These are phyloP conservation scores for Calonectria fujianensis DNA, from an alignment of 2,329 filamentous ascomycete genomes.

Conservation along the genomic window DNA sequence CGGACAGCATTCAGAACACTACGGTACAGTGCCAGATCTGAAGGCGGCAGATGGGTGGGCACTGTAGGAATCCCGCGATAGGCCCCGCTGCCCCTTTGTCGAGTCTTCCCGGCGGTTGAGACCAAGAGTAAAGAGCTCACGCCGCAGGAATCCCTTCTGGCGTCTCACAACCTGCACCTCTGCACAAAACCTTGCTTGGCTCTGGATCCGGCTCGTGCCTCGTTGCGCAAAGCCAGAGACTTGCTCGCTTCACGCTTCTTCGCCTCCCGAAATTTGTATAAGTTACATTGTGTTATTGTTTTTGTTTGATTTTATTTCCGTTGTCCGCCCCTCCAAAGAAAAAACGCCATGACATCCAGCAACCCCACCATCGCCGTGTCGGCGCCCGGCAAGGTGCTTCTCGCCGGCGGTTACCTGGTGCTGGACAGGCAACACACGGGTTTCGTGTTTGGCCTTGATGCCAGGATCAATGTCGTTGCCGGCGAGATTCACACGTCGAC, in stretches of 20 bases:
- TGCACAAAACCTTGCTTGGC: not conserved
- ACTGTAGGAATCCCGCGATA: conserved; percentile 49
- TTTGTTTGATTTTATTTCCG: not conserved
- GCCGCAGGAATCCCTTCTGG: conserved; percentile 10
- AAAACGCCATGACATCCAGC: conserved; percentile 46
- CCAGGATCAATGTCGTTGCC: conserved; percentile 80
- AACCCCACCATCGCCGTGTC: conserved; percentile 79
- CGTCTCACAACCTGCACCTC: conserved; percentile 15
- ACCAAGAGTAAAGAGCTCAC: conserved; percentile 44
- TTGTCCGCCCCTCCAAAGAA: not conserved
- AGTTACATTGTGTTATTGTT: not conserved
- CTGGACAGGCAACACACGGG: conserved; percentile 91
- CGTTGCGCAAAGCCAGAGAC: too few species aligned
- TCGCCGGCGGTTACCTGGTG: conserved; percentile 96
- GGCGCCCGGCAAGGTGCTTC: conserved; percentile 95
- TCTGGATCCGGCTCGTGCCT: not conserved
- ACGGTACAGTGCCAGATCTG: conserved; percentile 27
- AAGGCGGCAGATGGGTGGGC: conserved; percentile 13
- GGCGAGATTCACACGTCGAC: conserved; percentile 72
- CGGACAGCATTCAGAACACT: not conserved
- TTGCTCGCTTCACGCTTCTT: not conserved
- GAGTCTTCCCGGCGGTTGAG: conserved; percentile 47
- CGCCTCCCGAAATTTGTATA: not conserved
- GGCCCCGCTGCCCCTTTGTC: conserved; percentile 47
- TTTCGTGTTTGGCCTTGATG: conserved; percentile 80